Conservation (phyloP, 2,329 filamentous ascomycete species). For the Fusarium palustre region DNA sequence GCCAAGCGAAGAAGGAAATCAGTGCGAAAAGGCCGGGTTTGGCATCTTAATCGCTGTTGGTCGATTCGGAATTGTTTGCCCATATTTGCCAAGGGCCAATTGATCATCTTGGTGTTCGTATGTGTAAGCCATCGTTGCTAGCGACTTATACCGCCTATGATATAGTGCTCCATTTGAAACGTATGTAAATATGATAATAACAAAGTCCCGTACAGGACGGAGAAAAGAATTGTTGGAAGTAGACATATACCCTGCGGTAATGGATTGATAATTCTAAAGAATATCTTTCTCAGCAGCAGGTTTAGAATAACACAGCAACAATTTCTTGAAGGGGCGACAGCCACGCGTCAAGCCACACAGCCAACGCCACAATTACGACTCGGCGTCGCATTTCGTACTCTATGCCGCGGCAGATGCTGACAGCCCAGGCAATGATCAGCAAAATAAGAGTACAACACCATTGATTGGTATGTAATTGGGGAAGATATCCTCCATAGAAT, state of each 20-base stretch:
- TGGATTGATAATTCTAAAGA: not conserved
- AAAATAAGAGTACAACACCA: constrained; percentile 15
- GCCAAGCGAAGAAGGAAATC: not conserved
- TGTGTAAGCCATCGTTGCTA: constrained; percentile 11
- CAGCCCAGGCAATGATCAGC: constrained; percentile 32
- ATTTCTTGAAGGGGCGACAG: constrained; percentile 25
- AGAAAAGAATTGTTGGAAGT: not conserved
- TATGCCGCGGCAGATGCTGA: not conserved
- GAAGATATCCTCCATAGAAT: not conserved
- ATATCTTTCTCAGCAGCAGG: constrained; percentile 1
- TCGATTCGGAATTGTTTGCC: constrained; percentile 7
- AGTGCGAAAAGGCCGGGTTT: too few species aligned
- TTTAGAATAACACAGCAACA: not conserved
- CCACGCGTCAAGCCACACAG: constrained; percentile 39
- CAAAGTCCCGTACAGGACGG: not conserved
- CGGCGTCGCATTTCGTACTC: not conserved
- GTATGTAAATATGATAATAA: not conserved
- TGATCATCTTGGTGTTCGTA: constrained; percentile 5
- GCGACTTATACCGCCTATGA: constrained; percentile 10
- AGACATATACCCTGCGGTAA: not conserved
- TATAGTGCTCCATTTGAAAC: constrained; percentile 7
- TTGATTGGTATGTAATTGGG: constrained; percentile 16
- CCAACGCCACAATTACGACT: constrained; percentile 9
- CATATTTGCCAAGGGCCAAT: constrained; percentile 12
- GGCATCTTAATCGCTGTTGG: not conserved